These are phyloP conservation scores for Hymenochaete sp. DNA, from an alignment of 1,284 basidiomycete species.

Conservation along the genomic window DNA sequence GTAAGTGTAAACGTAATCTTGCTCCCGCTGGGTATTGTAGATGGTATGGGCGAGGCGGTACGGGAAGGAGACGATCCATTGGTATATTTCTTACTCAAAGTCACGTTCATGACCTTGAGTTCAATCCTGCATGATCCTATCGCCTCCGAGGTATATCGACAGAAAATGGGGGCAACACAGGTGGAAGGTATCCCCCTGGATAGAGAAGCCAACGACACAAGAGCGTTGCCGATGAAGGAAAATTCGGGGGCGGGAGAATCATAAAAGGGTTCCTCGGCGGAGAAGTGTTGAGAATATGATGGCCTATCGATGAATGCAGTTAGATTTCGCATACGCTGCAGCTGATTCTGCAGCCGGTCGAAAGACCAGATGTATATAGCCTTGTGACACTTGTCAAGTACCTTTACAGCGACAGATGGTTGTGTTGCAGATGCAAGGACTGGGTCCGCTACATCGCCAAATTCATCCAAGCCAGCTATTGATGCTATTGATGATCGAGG, in stretches of 20 bases:
- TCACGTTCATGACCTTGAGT: slow-evolving; percentile 67
- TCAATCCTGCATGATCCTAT: slow-evolving; percentile 87
- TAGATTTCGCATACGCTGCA: slow-evolving; percentile 90
- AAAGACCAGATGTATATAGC: slow-evolving; percentile 90
- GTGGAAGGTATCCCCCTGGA: slow-evolving; percentile 70
- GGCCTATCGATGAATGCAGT: slow-evolving; percentile 90
- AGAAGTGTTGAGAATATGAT: slow-evolving; percentile 88
- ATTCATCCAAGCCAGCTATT: slow-evolving; percentile 82
- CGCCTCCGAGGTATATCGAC: slow-evolving; percentile 85
- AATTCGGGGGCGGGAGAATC: slow-evolving; percentile 77
- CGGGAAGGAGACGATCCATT: slow-evolving; percentile 56
- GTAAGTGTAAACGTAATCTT: slow-evolving; percentile 77
- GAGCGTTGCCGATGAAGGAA: slow-evolving; percentile 85
- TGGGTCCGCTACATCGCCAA: slow-evolving; percentile 86
- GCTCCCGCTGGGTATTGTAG: slow-evolving; percentile 57
- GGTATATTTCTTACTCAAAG: slow-evolving; percentile 51
- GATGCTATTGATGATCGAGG: slow-evolving; percentile 81
- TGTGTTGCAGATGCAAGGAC: slow-evolving; percentile 62
- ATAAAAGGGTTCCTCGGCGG: slow-evolving; percentile 88
- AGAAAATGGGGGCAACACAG: slow-evolving; percentile 78
- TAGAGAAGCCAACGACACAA: slow-evolving; percentile 77
- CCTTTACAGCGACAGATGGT: slow-evolving; percentile 84
- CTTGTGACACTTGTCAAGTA: slow-evolving; percentile 79
- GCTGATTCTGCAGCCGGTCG: slow-evolving; percentile 78
- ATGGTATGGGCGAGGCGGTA: slow-evolving; percentile 60